A percentile compares a stretch with the other conserved stretches of the same genome.
These are phyloP conservation scores for Quercus rubra DNA, from an alignment of 306 rosid genomes.

Conservation along the genomic window DNA sequence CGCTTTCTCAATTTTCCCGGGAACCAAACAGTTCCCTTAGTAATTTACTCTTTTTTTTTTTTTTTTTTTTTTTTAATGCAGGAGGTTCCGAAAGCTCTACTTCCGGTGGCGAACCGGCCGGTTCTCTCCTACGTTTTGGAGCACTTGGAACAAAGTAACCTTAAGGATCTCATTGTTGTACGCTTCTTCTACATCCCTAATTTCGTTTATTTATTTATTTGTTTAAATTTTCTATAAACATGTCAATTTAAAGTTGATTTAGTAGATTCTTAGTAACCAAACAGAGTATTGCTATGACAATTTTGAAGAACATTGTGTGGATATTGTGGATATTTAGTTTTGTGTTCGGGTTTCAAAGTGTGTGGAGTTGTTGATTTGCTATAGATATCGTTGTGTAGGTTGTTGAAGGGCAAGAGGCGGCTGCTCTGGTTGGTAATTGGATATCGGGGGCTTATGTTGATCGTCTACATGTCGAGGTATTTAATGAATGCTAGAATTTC, in stretches of 20 bases:
- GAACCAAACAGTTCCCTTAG: neutral
- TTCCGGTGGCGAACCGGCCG: constrained; percentile 91
- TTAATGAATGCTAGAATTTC: neutral
- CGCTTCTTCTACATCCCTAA: neutral
- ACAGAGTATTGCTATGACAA: neutral
- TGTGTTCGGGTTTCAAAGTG: neutral
- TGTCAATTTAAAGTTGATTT: too few relatives aligned
- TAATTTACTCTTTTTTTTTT: neutral
- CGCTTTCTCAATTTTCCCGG: neutral
- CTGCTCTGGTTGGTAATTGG: constrained; percentile 72
- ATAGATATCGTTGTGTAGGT: constrained; percentile 42
- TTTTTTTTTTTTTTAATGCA: constrained; percentile 18
- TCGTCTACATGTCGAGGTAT: constrained; percentile 85
- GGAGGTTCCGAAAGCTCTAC: constrained; percentile 92
- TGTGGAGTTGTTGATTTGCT: too few relatives aligned
- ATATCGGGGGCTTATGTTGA: constrained; percentile 79
- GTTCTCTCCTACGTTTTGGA: constrained; percentile 86
- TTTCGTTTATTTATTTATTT: neutral
- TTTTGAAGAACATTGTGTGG: neutral
- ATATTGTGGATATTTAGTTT: neutral
- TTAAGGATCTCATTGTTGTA: constrained; percentile 92
- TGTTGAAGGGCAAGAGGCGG: constrained; percentile 86
- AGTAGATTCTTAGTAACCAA: neutral
- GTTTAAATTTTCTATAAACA: too few relatives aligned
- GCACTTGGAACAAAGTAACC: constrained; percentile 76